Percentiles rank a stretch among this genome's conserved stretches.
phyloP scores from a whole-genome alignment of 2,329 filamentous ascomycete genomes.

The Pyrenophora seminiperda region DNA sequence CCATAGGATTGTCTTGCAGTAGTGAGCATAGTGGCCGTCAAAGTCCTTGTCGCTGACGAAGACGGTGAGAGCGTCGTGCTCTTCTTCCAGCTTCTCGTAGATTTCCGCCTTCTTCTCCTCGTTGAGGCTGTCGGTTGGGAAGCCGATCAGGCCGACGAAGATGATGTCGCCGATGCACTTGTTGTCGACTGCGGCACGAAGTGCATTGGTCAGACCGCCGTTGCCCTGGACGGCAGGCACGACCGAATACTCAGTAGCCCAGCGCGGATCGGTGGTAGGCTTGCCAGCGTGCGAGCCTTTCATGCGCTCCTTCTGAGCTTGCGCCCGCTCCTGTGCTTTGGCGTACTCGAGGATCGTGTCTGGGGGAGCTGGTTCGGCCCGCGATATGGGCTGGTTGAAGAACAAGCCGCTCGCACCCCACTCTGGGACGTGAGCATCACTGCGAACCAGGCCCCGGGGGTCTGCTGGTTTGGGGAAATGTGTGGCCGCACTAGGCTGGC shows the following conservation, averaged over 20 bases:
- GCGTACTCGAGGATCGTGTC: conserved; percentile 74
- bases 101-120: conserved; percentile 81
- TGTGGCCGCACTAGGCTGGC: conserved; percentile 53
- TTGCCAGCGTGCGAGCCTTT: conserved; percentile 25
- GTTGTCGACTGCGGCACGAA: conserved; percentile 74
- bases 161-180: conserved; percentile 74
- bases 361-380: conserved; percentile 74
- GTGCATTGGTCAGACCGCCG: conserved; percentile 86
- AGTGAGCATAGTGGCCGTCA: conserved; percentile 92
- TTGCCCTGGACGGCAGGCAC: conserved; percentile 89
- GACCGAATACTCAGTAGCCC: conserved; percentile 80
- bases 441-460: conserved; percentile 65
- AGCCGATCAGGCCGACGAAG: conserved; percentile 92
- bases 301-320: conserved; percentile 33
- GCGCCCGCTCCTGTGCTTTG: conserved; percentile 51
- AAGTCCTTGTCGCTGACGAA: conserved; percentile 91
- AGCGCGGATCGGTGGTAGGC: conserved; percentile 51
- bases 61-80: conserved; percentile 82
- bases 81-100: conserved; percentile 76
- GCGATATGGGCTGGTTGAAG: conserved; percentile 77
- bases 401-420: conserved; percentile 71
- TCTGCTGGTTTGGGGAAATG: conserved; percentile 59
- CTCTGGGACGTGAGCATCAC: conserved; percentile 74
- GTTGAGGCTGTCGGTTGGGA: conserved; percentile 86
- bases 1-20: conserved; percentile 97